Percentiles rank a stretch among this genome's conserved stretches.
These are phyloP conservation scores for Acer negundo DNA, from an alignment of 345 rosid species.

Conservation along the genomic window DNA sequence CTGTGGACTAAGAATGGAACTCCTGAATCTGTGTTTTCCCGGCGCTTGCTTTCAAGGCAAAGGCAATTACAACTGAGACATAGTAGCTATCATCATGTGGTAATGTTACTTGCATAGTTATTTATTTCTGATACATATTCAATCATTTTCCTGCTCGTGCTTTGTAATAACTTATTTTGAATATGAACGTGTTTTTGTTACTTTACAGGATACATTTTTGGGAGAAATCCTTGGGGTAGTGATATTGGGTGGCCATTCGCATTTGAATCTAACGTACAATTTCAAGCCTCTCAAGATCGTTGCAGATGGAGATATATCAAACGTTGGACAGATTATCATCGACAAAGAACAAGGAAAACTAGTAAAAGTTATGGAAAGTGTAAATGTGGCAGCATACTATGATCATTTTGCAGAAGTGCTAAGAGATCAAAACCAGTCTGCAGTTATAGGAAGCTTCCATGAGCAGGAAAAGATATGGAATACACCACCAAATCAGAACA, in stretches of 20 bases:
- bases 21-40: slow-evolving; percentile 55
- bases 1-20: slow-evolving; percentile 36
- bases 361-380: slow-evolving; percentile 21
- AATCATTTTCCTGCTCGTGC: too few relatives aligned
- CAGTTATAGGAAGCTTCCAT: slow-evolving; percentile 28
- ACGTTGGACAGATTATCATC: slow-evolving; percentile 15
- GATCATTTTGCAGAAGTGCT: slow-evolving; percentile 11
- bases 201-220: slow-evolving; percentile 15
- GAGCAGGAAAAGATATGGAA: slow-evolving; percentile 25
- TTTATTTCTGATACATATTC: too few relatives aligned
- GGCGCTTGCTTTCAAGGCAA: slow-evolving; percentile 52
- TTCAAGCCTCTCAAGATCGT: slow-evolving; percentile 21
- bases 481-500: background rate
- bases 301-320: slow-evolving; percentile 22
- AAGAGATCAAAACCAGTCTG: slow-evolving; percentile 21
- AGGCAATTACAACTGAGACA: slow-evolving; percentile 45
- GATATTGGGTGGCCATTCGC: slow-evolving; percentile 14
- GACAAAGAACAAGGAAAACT: background rate
- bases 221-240: slow-evolving; percentile 26
- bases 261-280: slow-evolving; percentile 12
- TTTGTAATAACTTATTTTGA: too few relatives aligned
- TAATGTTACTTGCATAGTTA: slow-evolving; percentile 19
- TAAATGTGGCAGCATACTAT: slow-evolving; percentile 24
- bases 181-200: background rate
- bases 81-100: slow-evolving; percentile 65